Percentiles rank a stretch among this genome's conserved stretches.
Evolutionary conservation across 495 filamentous ascomycete species (phyloP).

Genomic region (Penicillium goetzii): DNA sequence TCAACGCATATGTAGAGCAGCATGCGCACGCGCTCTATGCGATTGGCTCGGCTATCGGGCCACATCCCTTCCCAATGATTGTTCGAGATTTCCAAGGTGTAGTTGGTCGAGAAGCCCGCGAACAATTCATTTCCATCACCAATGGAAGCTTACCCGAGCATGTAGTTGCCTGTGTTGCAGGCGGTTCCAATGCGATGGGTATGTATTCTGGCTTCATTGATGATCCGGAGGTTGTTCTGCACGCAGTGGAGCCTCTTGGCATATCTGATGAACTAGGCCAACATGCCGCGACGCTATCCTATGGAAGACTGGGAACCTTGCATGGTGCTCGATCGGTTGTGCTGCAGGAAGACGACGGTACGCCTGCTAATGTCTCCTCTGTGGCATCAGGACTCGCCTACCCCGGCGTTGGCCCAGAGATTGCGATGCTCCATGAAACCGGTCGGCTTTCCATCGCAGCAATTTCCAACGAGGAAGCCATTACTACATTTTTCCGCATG

Average conservation of each 20-base stretch:
- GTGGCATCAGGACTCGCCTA: constrained; percentile 70
- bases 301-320: constrained; percentile 15
- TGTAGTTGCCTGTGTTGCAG: constrained; percentile 3
- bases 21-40: constrained; percentile 94
- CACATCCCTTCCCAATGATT: constrained; percentile 94
- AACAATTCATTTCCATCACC: constrained; percentile 2
- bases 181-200: constrained; percentile 8
- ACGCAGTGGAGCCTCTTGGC: constrained; percentile 8
- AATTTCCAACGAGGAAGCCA: constrained; percentile 1
- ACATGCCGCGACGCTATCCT: constrained; percentile 17
- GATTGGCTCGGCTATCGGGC: constrained; percentile 92
- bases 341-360: constrained; percentile 15
- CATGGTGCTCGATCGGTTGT: constrained; percentile 18
- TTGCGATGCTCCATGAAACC: constrained; percentile 80
- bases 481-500: not conserved
- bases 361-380: constrained; percentile 4
- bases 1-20: constrained; percentile 85
- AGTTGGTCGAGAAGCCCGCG: constrained; percentile 58
- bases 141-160: constrained; percentile 6
- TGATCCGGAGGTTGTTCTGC: constrained; percentile 6
- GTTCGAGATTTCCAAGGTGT: constrained; percentile 94
- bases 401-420: constrained; percentile 90
- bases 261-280: constrained; percentile 5
- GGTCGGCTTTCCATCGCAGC: constrained; percentile 51
- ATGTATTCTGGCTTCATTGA: constrained; percentile 5